Evolutionary conservation across 2,329 filamentous ascomycete species (phyloP).

Genomic region (Aureobasidium pullulans): DNA sequence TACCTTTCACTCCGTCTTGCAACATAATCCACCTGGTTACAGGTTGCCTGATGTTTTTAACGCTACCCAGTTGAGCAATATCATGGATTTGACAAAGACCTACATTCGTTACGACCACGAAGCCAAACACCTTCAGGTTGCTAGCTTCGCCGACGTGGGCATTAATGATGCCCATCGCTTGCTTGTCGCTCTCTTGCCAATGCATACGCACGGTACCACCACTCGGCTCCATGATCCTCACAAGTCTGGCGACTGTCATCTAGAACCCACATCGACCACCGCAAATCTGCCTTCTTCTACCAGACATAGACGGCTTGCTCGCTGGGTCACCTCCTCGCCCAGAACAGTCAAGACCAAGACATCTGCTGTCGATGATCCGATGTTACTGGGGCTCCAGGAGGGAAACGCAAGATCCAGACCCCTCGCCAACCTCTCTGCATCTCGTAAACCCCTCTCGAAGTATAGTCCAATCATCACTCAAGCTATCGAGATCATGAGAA

Average conservation of each 20-base stretch:
- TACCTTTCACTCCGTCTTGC: background rate
- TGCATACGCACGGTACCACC: background rate
- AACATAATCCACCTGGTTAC: background rate
- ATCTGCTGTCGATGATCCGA: background rate
- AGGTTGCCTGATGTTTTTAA: background rate
- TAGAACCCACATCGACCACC: background rate
- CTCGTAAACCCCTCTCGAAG: background rate
- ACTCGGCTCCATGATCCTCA: background rate
- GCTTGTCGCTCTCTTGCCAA: constrained; percentile 1
- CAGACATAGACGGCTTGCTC: background rate
- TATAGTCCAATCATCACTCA: background rate
- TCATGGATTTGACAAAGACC: constrained; percentile 12
- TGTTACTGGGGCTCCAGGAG: no score
- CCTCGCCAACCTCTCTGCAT: background rate
- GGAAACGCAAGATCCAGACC: no score
- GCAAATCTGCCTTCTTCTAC: background rate
- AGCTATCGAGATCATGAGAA: background rate
- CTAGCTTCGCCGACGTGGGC: constrained; percentile 6
- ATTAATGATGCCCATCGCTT: constrained; percentile 15
- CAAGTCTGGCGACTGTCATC: background rate
- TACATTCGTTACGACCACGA: background rate
- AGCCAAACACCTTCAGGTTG: constrained; percentile 6
- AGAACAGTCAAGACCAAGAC: background rate
- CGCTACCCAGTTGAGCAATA: background rate
- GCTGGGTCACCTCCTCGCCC: background rate